Percentiles rank a stretch among this genome's conserved stretches.
These are phyloP conservation scores for Suillus variegatus DNA, from an alignment of 768 basidiomycete genomes.

Conservation along the genomic window DNA sequence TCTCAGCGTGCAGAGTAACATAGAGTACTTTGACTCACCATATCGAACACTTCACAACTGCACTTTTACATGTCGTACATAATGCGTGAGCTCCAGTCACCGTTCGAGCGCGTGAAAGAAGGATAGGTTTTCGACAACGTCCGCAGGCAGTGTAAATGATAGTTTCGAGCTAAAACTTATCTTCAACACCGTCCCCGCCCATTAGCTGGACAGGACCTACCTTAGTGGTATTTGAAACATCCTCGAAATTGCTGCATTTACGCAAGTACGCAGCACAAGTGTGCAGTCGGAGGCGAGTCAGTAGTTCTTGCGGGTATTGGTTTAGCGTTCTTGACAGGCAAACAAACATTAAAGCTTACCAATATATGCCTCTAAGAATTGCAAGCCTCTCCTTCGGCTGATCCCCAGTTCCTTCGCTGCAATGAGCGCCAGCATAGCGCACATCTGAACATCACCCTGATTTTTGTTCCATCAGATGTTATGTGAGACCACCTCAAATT, in stretches of 20 bases:
- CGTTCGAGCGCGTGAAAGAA: slow-evolving; percentile 38
- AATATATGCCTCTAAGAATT: slow-evolving; percentile 72
- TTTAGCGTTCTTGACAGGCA: not conserved
- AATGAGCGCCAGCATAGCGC: slow-evolving; percentile 67
- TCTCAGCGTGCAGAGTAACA: not conserved
- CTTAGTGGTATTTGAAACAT: slow-evolving; percentile 52
- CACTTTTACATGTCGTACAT: slow-evolving; percentile 56
- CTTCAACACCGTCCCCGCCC: not conserved
- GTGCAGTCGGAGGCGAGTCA: slow-evolving; percentile 62
- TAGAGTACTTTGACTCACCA: slow-evolving; percentile 50
- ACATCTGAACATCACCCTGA: slow-evolving; percentile 82
- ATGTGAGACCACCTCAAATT: not conserved
- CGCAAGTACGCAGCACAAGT: slow-evolving; percentile 75
- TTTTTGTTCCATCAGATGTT: slow-evolving; percentile 8
- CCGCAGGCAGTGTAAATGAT: slow-evolving; percentile 71
- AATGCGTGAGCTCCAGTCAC: slow-evolving; percentile 49
- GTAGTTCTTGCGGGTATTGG: slow-evolving; percentile 47
- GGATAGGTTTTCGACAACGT: slow-evolving; percentile 63
- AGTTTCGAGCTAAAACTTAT: slow-evolving; percentile 59
- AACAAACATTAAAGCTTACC: slow-evolving; percentile 45
- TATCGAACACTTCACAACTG: slow-evolving; percentile 61
- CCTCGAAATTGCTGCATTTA: slow-evolving; percentile 56
- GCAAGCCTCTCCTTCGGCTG: slow-evolving; percentile 40
- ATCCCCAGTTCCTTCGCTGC: slow-evolving; percentile 60
- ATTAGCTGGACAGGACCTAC: slow-evolving; percentile 37